These are phyloP conservation scores for Eimeria zaria DNA, from an alignment of 169 alveolate genomes.

Conservation along the genomic window DNA sequence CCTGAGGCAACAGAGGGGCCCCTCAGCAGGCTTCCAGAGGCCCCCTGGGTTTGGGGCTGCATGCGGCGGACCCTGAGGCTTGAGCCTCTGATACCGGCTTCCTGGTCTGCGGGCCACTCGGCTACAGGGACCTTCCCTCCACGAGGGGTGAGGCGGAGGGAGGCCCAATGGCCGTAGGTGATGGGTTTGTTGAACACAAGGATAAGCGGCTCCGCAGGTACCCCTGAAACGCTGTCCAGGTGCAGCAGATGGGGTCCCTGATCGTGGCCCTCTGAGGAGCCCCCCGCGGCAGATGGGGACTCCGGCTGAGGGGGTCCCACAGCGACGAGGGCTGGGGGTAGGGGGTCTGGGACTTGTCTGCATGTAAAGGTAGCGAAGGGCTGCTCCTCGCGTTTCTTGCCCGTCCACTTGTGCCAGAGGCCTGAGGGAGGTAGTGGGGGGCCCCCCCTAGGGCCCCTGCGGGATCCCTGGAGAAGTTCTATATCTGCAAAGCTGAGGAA, in stretches of 20 bases:
- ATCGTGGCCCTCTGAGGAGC: background rate
- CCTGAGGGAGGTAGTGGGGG: slow-evolving; percentile 83
- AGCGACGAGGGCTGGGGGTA: slow-evolving; percentile 85
- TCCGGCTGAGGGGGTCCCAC: slow-evolving; percentile 82
- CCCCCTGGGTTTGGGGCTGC: slow-evolving; percentile 25
- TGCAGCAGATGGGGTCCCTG: slow-evolving; percentile 55
- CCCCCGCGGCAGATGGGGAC: background rate
- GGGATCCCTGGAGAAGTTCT: slow-evolving; percentile 40
- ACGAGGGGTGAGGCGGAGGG: slow-evolving; percentile 77
- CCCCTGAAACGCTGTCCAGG: slow-evolving; percentile 80
- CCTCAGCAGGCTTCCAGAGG: background rate
- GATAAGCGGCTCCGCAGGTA: slow-evolving; percentile 75
- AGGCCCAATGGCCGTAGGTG: slow-evolving; percentile 90
- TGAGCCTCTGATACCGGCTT: slow-evolving; percentile 75
- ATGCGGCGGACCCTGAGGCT: background rate
- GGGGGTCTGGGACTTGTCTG: slow-evolving; percentile 81
- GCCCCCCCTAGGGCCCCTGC: slow-evolving; percentile 76
- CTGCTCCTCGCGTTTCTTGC: slow-evolving; percentile 84
- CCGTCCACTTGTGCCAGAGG: slow-evolving; percentile 87
- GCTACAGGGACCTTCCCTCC: slow-evolving; percentile 1
- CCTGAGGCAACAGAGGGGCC: background rate
- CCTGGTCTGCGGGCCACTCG: slow-evolving; percentile 73
- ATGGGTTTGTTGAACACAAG: slow-evolving; percentile 87
- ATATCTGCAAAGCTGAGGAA: slow-evolving; percentile 86
- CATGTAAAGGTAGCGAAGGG: slow-evolving; percentile 83